phyloP scores from a whole-genome alignment of 2,329 filamentous ascomycete genomes.

The Aspergillus sp. region DNA sequence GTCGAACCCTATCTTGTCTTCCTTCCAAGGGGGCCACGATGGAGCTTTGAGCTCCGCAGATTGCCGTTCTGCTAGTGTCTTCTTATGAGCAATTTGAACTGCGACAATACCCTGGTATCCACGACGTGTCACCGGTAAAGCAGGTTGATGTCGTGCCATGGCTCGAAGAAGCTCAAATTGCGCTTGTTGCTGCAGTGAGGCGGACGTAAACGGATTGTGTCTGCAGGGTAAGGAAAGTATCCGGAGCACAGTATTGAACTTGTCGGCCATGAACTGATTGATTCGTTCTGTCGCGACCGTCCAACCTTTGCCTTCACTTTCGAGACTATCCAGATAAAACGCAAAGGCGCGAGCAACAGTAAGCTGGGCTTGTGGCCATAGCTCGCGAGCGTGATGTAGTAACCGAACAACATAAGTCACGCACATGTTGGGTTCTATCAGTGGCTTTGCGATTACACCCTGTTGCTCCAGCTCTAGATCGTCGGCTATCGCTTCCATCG shows the following conservation, averaged over 20 bases:
- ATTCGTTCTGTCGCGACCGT: constrained; percentile 12
- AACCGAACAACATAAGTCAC: constrained; percentile 50
- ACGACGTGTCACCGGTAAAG: constrained; percentile 57
- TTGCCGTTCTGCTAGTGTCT: constrained; percentile 57
- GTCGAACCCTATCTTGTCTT: constrained; percentile 62
- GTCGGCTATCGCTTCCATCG: neutral
- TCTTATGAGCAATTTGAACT: constrained; percentile 60
- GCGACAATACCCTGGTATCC: constrained; percentile 60
- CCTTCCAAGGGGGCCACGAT: constrained; percentile 68
- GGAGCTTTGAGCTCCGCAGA: constrained; percentile 62
- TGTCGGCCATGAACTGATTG: constrained; percentile 38
- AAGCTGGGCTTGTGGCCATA: constrained; percentile 51
- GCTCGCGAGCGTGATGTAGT: constrained; percentile 52
- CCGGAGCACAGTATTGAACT: constrained; percentile 53
- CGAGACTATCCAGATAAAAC: constrained; percentile 31
- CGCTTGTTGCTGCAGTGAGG: constrained; percentile 55
- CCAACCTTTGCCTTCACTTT: constrained; percentile 5
- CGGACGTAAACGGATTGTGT: constrained; percentile 53
- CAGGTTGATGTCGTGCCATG: constrained; percentile 58
- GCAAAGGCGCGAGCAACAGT: constrained; percentile 46
- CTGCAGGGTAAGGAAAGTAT: constrained; percentile 52
- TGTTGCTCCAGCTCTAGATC: constrained; percentile 6
- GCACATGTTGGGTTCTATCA: constrained; percentile 33
- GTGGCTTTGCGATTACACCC: constrained; percentile 9
- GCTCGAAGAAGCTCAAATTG: constrained; percentile 59